Conservation (phyloP, 495 filamentous ascomycete genomes). For the Hamigera avellanea region DNA sequence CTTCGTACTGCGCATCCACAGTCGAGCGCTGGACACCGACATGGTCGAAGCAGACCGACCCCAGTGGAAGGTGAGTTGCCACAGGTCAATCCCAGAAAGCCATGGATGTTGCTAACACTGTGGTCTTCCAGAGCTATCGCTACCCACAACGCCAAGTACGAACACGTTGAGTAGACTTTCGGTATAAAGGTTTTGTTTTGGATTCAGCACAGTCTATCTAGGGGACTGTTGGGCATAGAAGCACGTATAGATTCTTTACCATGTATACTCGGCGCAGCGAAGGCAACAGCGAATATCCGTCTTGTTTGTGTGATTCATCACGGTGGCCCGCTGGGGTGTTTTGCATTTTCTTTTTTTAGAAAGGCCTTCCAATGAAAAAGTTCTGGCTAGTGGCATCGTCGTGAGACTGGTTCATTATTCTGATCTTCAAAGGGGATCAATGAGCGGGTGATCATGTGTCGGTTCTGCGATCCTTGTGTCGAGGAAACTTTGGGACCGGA, state of each 20-base stretch:
- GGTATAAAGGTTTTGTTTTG: constrained; percentile 3
- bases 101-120: background rate
- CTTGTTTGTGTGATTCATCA: background rate
- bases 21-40: constrained; percentile 97
- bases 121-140: constrained; percentile 46
- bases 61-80: constrained; percentile 69
- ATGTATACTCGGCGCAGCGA: constrained; percentile 6
- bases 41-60: constrained; percentile 93
- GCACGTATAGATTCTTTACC: constrained; percentile 14
- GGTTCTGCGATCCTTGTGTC: no score
- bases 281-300: constrained; percentile 4
- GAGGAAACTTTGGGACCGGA: no score
- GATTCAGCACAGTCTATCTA: constrained; percentile 4
- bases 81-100: background rate
- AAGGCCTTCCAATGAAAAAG: background rate
- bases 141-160: constrained; percentile 59
- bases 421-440: no score
- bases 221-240: constrained; percentile 10
- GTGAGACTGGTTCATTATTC: no score
- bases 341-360: background rate
- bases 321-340: background rate
- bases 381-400: background rate
- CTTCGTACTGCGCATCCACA: constrained; percentile 75
- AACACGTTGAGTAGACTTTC: constrained; percentile 23
- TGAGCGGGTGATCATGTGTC: no score